phyloP scores from a whole-genome alignment of 805 yeast species.

The Kodamaea kaohsiungensis region DNA sequence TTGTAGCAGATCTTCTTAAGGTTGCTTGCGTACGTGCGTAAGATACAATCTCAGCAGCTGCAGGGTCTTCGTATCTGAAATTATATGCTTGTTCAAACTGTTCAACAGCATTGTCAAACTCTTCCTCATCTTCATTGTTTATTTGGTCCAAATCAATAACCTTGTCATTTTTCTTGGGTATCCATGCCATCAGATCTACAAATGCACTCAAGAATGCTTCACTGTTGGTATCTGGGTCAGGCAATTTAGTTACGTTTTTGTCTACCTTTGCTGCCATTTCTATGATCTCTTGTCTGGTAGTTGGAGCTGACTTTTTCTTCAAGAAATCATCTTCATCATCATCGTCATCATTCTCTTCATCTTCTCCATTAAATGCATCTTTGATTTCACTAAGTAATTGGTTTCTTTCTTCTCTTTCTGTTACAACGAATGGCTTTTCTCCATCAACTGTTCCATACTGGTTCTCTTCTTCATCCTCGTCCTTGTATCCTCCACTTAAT shows the following conservation, averaged over 20 bases:
- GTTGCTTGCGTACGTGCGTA: slow-evolving; percentile 96
- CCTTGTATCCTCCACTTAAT: slow-evolving; percentile 61
- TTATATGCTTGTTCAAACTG: slow-evolving; percentile 90
- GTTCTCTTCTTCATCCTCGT: slow-evolving; percentile 45
- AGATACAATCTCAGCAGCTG: slow-evolving; percentile 85
- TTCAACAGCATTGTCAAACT: slow-evolving; percentile 90
- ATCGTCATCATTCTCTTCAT: slow-evolving; percentile 45
- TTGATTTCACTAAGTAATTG: slow-evolving; percentile 79
- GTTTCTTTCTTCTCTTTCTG: slow-evolving; percentile 72
- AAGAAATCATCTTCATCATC: slow-evolving; percentile 52
- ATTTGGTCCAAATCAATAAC: slow-evolving; percentile 51
- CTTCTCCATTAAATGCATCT: slow-evolving; percentile 51
- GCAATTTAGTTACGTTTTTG: slow-evolving; percentile 43
- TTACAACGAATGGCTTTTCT: slow-evolving; percentile 70
- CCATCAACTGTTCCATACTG: slow-evolving; percentile 48
- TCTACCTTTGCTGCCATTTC: slow-evolving; percentile 15
- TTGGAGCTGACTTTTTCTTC: slow-evolving; percentile 50
- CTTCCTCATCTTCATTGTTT: slow-evolving; percentile 68
- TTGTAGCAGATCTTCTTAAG: slow-evolving; percentile 68
- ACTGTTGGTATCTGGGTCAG: slow-evolving; percentile 58
- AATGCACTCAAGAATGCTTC: slow-evolving; percentile 74
- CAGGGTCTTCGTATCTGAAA: slow-evolving; percentile 91
- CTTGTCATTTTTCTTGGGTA: slow-evolving; percentile 68
- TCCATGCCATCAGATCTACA: slow-evolving; percentile 83
- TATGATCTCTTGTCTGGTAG: slow-evolving; percentile 7